Evolutionary conservation across 2,329 filamentous ascomycete genomes (phyloP).

Genomic region (Exophiala xenobiotica): DNA sequence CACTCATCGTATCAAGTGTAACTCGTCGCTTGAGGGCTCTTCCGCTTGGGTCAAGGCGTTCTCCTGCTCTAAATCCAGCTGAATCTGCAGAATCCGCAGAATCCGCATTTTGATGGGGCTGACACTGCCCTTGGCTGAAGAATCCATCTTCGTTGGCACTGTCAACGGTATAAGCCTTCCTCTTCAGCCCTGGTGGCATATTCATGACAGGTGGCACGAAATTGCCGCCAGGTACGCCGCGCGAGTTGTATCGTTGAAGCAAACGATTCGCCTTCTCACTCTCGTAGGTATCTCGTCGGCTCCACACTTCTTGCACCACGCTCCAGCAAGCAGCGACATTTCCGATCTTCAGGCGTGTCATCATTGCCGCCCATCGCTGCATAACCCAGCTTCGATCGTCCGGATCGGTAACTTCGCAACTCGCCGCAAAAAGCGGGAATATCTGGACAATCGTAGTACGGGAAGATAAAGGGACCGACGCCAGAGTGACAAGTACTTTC

Average conservation of each 20-base stretch:
- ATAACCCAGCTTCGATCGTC: slow-evolving; percentile 66
- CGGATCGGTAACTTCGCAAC: slow-evolving; percentile 59
- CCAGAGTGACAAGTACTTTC: slow-evolving; percentile 60
- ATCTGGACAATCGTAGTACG: slow-evolving; percentile 68
- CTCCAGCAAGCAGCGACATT: slow-evolving; percentile 66
- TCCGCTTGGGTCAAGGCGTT: slow-evolving; percentile 8
- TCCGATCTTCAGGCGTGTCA: slow-evolving; percentile 62
- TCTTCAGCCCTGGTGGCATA: slow-evolving; percentile 24
- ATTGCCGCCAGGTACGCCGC: slow-evolving; percentile 36
- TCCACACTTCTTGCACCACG: slow-evolving; percentile 67
- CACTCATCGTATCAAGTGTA: slow-evolving; percentile 8
- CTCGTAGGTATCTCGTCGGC: slow-evolving; percentile 57
- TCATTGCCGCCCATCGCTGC: slow-evolving; percentile 62
- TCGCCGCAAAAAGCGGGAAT: slow-evolving; percentile 66
- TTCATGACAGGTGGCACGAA: slow-evolving; percentile 23
- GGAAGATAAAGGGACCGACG: slow-evolving; percentile 62
- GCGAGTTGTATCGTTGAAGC: slow-evolving; percentile 42
- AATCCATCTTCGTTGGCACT: slow-evolving; percentile 2
- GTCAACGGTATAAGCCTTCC: slow-evolving; percentile 16
- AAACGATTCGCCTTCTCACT: slow-evolving; percentile 41
- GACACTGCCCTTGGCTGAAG: slow-evolving; percentile 7
- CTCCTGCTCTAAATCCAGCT: background rate
- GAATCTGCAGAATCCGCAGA: too few relatives aligned
- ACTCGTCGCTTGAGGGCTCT: slow-evolving; percentile 12
- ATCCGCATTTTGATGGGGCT: background rate